phyloP scores from a whole-genome alignment of 129 eudicot genomes.

The Tanacetum coccineum region DNA sequence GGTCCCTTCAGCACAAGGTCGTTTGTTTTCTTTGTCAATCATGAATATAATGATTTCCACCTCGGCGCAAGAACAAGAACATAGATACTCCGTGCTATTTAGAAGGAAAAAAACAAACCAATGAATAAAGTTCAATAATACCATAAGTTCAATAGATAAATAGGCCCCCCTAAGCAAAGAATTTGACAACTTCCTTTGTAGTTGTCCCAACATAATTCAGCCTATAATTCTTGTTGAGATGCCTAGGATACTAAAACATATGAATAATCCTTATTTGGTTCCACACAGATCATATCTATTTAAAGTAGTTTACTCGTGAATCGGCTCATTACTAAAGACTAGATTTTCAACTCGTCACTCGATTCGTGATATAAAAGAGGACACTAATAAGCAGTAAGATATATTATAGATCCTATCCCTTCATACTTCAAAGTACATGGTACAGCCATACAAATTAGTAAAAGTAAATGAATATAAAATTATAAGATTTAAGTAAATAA shows the following conservation, averaged over 20 bases:
- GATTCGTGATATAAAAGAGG: too few relatives aligned
- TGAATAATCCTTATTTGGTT: not conserved
- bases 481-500: too few relatives aligned
- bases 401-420: too few relatives aligned
- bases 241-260: not conserved
- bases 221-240: not conserved
- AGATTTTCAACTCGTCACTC: too few relatives aligned
- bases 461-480: too few relatives aligned
- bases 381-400: too few relatives aligned
- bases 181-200: too few relatives aligned
- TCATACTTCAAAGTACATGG: too few relatives aligned
- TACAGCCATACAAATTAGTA: too few relatives aligned
- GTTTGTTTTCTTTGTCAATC: not conserved
- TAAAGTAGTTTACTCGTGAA: not conserved
- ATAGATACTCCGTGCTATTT: not conserved
- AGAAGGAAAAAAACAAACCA: not conserved
- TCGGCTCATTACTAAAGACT: too few relatives aligned
- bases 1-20: not conserved
- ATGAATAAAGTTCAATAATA: not conserved
- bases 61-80: not conserved
- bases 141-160: not conserved
- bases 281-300: not conserved
- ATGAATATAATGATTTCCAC: conserved; percentile 8
- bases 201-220: not conserved
- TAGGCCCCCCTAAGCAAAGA: too few relatives aligned